Percentiles rank a stretch among this genome's conserved stretches.
These are phyloP conservation scores for Trypanosoma congolense DNA, from an alignment of 208 protist species.

Conservation along the genomic window DNA sequence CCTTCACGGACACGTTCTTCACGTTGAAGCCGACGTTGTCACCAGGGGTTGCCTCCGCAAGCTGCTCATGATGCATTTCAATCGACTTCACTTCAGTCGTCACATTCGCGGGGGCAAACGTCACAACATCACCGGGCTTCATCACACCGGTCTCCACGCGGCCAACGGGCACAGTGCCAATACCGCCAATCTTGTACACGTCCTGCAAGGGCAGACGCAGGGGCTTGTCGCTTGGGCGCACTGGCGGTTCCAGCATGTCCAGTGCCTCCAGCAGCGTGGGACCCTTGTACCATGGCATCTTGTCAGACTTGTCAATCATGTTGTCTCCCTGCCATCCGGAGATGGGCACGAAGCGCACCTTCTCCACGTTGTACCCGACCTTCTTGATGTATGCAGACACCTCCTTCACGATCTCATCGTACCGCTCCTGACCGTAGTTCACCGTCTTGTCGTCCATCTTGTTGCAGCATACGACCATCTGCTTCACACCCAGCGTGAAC, in stretches of 20 bases:
- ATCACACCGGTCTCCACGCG: constrained; percentile 62
- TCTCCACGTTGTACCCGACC: constrained; percentile 91
- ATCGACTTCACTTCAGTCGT: constrained; percentile 78
- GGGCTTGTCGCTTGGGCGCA: constrained; percentile 91
- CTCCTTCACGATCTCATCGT: constrained; percentile 82
- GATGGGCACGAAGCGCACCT: constrained; percentile 93
- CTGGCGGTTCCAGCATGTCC: constrained; percentile 77
- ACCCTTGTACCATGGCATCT: constrained; percentile 93
- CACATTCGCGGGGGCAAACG: constrained; percentile 47
- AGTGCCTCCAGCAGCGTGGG: constrained; percentile 89
- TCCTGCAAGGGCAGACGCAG: constrained; percentile 93
- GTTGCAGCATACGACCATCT: constrained; percentile 91
- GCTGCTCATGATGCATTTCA: constrained; percentile 87
- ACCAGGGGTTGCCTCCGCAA: constrained; percentile 72
- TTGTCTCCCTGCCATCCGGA: constrained; percentile 96
- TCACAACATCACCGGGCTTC: constrained; percentile 51
- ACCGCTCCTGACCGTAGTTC: constrained; percentile 89
- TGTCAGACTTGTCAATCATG: constrained; percentile 82
- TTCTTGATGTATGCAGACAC: constrained; percentile 78
- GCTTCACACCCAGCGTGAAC: constrained; percentile 85
- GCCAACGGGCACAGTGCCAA: constrained; percentile 56
- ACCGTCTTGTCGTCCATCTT: constrained; percentile 86
- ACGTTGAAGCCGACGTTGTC: constrained; percentile 96
- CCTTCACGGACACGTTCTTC: constrained; percentile 89
- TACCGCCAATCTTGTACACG: constrained; percentile 95